Conservation (phyloP, 2,329 filamentous ascomycete genomes). For the Apiospora sp. region DNA sequence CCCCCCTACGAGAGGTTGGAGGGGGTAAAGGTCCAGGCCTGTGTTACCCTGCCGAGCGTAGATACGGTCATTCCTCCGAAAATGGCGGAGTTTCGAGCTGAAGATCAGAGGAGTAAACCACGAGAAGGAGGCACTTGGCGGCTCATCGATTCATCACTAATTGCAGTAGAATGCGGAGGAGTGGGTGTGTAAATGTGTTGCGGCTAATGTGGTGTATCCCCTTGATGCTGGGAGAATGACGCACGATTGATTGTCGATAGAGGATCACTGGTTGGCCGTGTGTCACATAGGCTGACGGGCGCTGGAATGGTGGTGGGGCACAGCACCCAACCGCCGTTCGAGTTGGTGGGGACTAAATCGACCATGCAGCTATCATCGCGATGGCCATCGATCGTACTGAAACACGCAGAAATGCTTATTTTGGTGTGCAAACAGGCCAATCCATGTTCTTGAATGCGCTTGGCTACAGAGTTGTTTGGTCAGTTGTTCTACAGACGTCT, state of each 20-base stretch:
- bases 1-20: conserved; percentile 8
- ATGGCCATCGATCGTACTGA: background rate
- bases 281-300: background rate
- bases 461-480: background rate
- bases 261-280: background rate
- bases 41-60: background rate
- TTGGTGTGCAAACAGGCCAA: background rate
- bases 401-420: conserved; percentile 1
- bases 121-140: conserved; percentile 7
- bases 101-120: conserved; percentile 3
- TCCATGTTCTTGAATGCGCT: background rate
- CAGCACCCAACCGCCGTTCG: background rate
- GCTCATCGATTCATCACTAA: background rate
- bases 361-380: conserved; percentile 1
- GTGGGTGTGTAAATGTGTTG: background rate
- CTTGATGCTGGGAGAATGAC: background rate
- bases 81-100: background rate
- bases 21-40: conserved; percentile 8
- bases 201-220: conserved; percentile 9
- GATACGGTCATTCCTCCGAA: background rate
- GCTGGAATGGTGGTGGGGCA: conserved; percentile 15
- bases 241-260: background rate
- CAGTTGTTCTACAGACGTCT: too few relatives aligned
- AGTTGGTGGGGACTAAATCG: background rate
- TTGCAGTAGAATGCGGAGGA: background rate